Base-by-base conservation (phyloP, 176 grass and related monocot species). In the Thinopyrum elongatum region DNA sequence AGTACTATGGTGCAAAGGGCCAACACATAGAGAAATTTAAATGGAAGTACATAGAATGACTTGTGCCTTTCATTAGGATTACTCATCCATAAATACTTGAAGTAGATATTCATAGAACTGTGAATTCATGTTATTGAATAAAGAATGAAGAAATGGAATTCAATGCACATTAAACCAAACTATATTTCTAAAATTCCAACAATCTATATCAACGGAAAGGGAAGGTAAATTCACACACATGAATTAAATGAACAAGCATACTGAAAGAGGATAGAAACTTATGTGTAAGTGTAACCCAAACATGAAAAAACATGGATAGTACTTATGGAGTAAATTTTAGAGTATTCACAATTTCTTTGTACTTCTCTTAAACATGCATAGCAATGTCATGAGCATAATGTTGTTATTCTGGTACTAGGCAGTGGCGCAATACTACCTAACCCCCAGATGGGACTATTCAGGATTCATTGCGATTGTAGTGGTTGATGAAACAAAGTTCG, bases 21-120 rank as follows among this genome's bases (percentile, higher is more conserved):
- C 87, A 75, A 35, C n/a, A 47, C n/a, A 83, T 28, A 60, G 11
- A 87, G 16, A 90, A 79, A 82, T 83, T 72, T 80, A 79, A 39
- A 65, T 55, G 79, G 65, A 51, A 51, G 8, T 51, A 19, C 72
- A 75, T 75, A 53, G 19, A 86, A 12, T 42, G 70, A 55, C 17
- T 65, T 84, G 75, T 63, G 67, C 30, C 53, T 65, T 84, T 47
- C 23, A 88, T 79, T 84, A 55, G 17, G 31, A 58, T 81, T 27
- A 49, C 27, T 68, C 11, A 49, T 74, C 57, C 17, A n/a, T 80
- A 58, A 80, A 79, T 78, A 83, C 6, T 22, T 51, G 74, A 72
- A 83, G 15, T 57, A 83, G 75, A 84, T 64, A 79, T 23, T 63
- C n/a, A 58, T 63, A 84, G 5, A 53, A n/a, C 16, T 10, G 1